phyloP scores from a whole-genome alignment of 129 eudicot genomes.

The Dittrichia graveolens region DNA sequence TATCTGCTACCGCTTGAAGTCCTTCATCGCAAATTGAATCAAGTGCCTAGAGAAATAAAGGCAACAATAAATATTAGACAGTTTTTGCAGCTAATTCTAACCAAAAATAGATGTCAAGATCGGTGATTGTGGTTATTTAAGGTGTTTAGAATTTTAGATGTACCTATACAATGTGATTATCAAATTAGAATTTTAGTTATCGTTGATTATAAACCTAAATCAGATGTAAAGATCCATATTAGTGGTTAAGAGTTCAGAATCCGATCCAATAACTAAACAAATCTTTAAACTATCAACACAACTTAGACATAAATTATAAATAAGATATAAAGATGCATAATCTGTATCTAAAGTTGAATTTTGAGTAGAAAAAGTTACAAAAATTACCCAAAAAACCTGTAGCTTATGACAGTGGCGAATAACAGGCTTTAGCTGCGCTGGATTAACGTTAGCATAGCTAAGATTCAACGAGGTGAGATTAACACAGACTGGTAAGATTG shows the following conservation, averaged over 20 bases:
- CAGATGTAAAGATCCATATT: neutral
- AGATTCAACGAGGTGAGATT: slow-evolving; percentile 75
- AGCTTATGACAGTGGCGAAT: slow-evolving; percentile 70
- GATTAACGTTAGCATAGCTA: slow-evolving; percentile 63
- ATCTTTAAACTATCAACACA: too few relatives aligned
- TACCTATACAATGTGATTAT: too few relatives aligned
- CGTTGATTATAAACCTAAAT: too few relatives aligned
- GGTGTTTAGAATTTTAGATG: neutral
- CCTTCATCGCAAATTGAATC: slow-evolving; percentile 84
- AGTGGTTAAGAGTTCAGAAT: neutral
- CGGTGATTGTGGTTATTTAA: neutral
- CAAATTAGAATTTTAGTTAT: too few relatives aligned
- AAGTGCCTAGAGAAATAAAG: slow-evolving; percentile 48
- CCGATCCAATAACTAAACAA: too few relatives aligned
- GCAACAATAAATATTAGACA: neutral
- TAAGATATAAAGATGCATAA: slow-evolving; percentile 10
- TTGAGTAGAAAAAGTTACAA: neutral
- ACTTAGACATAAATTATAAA: too few relatives aligned
- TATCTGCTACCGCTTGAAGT: slow-evolving; percentile 67
- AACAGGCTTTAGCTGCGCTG: slow-evolving; percentile 54
- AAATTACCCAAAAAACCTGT: slow-evolving; percentile 70
- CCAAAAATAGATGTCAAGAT: neutral
- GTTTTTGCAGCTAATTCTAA: slow-evolving; percentile 6
- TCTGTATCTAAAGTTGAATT: neutral
- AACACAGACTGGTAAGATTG: slow-evolving; percentile 55